A percentile compares a stretch with the other conserved stretches of the same genome.
phyloP scores from a whole-genome alignment of 225 moss, liverwort and hornwort species.

The Polytrichum commune region DNA sequence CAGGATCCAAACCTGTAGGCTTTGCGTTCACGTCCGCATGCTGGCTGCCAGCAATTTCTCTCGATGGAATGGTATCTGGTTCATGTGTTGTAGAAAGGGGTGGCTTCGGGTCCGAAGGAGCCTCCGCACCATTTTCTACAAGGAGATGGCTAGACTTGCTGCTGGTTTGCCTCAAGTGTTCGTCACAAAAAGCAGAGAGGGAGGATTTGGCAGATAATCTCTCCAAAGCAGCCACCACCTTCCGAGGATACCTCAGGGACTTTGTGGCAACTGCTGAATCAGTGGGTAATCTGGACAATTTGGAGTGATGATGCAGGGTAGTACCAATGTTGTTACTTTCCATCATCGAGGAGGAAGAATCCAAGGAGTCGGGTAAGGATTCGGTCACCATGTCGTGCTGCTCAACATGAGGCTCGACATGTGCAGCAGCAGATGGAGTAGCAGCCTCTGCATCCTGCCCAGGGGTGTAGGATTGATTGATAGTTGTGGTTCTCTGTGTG shows the following conservation, averaged over 20 bases:
- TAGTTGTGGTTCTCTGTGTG: background rate
- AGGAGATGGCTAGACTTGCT: background rate
- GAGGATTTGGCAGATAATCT: constrained; percentile 4
- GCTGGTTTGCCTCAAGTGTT: too few relatives aligned
- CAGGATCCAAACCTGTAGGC: constrained; percentile 35
- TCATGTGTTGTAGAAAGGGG: background rate
- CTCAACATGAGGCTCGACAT: background rate
- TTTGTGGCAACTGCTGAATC: constrained; percentile 1
- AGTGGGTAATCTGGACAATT: background rate
- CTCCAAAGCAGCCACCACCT: background rate
- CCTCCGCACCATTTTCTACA: background rate
- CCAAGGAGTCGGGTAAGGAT: background rate
- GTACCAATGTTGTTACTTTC: too few relatives aligned
- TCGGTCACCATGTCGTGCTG: background rate
- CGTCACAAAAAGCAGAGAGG: constrained; percentile 3
- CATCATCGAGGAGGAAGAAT: too few relatives aligned
- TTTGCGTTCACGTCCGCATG: constrained; percentile 2
- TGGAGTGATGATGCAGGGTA: background rate
- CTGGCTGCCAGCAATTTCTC: constrained; percentile 3
- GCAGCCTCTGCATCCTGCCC: background rate
- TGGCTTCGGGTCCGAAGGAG: background rate
- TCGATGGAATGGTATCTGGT: constrained; percentile 2
- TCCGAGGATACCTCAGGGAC: background rate
- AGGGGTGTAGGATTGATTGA: background rate
- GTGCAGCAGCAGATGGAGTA: background rate